Percentiles rank a stretch among this genome's conserved stretches.
Conservation (phyloP, 1,139 yeast genomes). For the Scheffersomyces segobiensis region DNA sequence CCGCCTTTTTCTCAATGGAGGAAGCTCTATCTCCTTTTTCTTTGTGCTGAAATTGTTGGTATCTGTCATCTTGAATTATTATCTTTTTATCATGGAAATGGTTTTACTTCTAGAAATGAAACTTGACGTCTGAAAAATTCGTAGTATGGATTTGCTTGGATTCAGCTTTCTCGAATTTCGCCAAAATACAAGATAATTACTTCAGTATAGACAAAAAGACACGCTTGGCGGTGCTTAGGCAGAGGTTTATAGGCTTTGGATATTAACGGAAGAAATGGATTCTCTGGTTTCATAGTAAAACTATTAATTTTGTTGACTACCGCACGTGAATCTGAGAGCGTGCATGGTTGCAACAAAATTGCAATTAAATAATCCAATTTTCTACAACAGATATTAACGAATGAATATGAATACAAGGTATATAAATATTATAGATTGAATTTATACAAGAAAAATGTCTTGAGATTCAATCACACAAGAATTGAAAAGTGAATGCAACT, state of each 20-base stretch:
- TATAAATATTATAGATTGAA: not conserved
- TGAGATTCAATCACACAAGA: not conserved
- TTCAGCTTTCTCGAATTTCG: not conserved
- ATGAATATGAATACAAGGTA: not conserved
- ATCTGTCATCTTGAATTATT: not conserved
- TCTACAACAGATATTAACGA: not conserved
- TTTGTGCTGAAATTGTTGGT: not conserved
- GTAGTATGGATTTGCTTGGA: not conserved
- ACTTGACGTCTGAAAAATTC: not conserved
- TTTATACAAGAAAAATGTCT: not conserved
- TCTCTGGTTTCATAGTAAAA: not conserved
- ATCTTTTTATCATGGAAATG: not conserved
- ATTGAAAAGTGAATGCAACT: not conserved
- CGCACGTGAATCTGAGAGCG: not conserved
- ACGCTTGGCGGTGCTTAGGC: not conserved
- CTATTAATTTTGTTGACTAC: not conserved
- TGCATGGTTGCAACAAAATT: not conserved
- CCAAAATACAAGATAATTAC: not conserved
- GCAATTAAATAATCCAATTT: not conserved
- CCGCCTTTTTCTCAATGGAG: slow-evolving; percentile 1
- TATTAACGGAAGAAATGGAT: not conserved
- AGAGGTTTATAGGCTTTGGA: not conserved
- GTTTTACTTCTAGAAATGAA: not conserved
- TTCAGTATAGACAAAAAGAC: not conserved
- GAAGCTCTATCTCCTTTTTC: not conserved